phyloP scores from a whole-genome alignment of 1,139 yeast genomes.

The Yamadazyma sp. region DNA sequence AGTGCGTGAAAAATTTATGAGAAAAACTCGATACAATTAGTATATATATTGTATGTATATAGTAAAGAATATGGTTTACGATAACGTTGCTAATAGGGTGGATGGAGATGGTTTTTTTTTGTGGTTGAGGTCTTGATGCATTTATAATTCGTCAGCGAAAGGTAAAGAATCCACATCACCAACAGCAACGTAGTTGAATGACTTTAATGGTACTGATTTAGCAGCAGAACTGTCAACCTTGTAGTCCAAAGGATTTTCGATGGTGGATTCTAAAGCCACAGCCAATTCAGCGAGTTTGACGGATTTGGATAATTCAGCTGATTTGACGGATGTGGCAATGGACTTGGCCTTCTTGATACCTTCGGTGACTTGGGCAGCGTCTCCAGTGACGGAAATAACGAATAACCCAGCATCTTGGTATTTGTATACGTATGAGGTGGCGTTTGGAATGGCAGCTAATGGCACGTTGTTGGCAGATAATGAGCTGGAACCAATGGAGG shows the following conservation, averaged over 20 bases:
- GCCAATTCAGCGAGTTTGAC: conserved; percentile 49
- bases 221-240: conserved; percentile 45
- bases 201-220: conserved; percentile 54
- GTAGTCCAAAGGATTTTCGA: conserved; percentile 47
- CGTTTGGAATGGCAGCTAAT: conserved; percentile 52
- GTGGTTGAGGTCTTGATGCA: not conserved
- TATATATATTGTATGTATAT: no score
- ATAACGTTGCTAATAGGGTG: no score
- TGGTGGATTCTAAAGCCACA: conserved; percentile 48
- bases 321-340: conserved; percentile 43
- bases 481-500: conserved; percentile 67
- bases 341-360: conserved; percentile 65
- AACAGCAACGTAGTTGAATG: conserved; percentile 83
- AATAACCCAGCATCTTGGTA: conserved; percentile 85
- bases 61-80: no score
- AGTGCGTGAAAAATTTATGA: not conserved
- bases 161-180: conserved; percentile 91
- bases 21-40: no score
- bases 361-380: conserved; percentile 58
- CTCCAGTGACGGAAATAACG: conserved; percentile 64
- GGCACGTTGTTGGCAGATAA: conserved; percentile 50
- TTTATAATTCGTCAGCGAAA: conserved; percentile 80
- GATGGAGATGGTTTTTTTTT: not conserved
- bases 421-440: conserved; percentile 60
- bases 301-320: conserved; percentile 38